Evolutionary conservation across 805 yeast species (phyloP), one percentile per base, ranked within the genome.

Genomic region (Saccharomycopsis sp.): DNA sequence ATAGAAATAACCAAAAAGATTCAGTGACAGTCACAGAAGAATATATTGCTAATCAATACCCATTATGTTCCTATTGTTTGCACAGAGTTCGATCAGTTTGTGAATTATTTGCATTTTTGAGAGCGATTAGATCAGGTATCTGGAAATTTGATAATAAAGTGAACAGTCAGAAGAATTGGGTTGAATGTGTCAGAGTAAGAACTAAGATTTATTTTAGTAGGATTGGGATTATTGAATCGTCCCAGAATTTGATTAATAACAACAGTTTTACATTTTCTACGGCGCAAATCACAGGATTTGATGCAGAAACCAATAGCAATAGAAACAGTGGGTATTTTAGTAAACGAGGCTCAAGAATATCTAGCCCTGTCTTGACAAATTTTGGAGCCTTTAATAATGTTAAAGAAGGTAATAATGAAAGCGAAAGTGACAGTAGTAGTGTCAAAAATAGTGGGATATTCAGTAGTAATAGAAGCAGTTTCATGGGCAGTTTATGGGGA

Each of bases 41-140:
- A 62, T 17, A 67, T 65, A 50, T 58, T 64, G 8, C 59, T n/a
- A 46, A 61, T 50, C 68, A 64, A 42, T 81, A 82, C 56, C 84
- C 94, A 13, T 67, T 89, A 26, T 90, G 97, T 59, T 80, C 81
- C 48, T 80, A 79, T 55, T 90, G 97, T 63, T 69, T 93, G 38
- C 70, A 79, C 44, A 80, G 86, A 57, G 71, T 88, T 40, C 74
- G 97, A 55, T 77, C 85, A 45, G 75, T 84, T 1, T 86, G 96
- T 61, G 96, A 89, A 47, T 73, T 86, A 48, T 77, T 87, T 56
- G 84, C 88, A 28, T 81, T 82, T 53, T 60, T 90, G 50, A 72
- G 95, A 54, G 70, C 81, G 17, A 64, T 89, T 35, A 69, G 71
- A 44, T 64, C 70, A 45, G 74, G 75, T 3, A 67, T 81, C 11